Evolutionary conservation across 345 rosid species (phyloP).

Genomic region (Iberis pinnata): DNA sequence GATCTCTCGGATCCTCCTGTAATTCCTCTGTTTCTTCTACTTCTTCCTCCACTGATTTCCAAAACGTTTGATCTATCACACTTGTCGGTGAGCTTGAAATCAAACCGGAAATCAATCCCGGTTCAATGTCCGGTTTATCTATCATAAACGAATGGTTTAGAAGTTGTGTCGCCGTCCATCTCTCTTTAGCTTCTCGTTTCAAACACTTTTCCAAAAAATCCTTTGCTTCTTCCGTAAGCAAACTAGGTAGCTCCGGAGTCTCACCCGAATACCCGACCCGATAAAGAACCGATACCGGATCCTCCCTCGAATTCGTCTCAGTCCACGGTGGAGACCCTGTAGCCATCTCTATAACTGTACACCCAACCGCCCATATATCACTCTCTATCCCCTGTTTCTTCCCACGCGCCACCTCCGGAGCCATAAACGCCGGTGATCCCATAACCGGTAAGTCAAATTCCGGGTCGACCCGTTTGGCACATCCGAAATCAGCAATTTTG

Average conservation of each 20-base stretch:
- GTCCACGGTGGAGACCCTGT: conserved; percentile 54
- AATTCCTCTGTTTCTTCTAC: conserved; percentile 25
- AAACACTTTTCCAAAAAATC: conserved; percentile 58
- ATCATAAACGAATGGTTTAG: conserved; percentile 45
- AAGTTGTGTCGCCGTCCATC: conserved; percentile 49
- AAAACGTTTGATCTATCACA: conserved; percentile 52
- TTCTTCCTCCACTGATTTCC: conserved; percentile 46
- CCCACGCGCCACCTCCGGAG: conserved; percentile 86
- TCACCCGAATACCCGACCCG: conserved; percentile 43
- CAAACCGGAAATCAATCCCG: conserved; percentile 31
- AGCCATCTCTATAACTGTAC: conserved; percentile 77
- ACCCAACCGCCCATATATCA: conserved; percentile 76
- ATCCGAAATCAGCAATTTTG: conserved; percentile 72
- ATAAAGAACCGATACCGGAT: conserved; percentile 41
- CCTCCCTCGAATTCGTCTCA: neutral
- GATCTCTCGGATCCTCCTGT: conserved; percentile 26
- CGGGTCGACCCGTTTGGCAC: conserved; percentile 42
- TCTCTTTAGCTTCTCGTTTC: conserved; percentile 40
- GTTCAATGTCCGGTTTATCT: conserved; percentile 23
- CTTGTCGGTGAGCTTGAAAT: conserved; percentile 65
- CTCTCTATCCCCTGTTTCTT: conserved; percentile 52
- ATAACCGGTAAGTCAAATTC: conserved; percentile 17
- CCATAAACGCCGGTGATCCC: conserved; percentile 81
- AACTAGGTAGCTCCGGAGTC: conserved; percentile 42
- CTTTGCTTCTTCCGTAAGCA: conserved; percentile 40